Evolutionary conservation across 1,139 yeast genomes (phyloP), one percentile per base, ranked within the genome.

Genomic region (Yamadazyma jaroonii): DNA sequence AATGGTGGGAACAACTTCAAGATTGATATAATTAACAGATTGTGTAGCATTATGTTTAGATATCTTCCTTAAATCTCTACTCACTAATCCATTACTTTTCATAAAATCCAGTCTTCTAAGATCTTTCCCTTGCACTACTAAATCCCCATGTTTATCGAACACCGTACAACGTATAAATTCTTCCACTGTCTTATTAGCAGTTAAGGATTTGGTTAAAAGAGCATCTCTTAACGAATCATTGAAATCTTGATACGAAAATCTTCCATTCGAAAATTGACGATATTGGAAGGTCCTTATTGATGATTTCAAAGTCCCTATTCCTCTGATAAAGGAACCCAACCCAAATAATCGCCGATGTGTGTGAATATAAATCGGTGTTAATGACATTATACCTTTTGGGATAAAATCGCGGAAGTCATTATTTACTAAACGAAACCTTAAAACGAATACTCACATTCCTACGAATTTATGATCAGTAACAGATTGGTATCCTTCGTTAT

Each of bases 121-220:
- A 30, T 67, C 74, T 41, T 64, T 62, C 12, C 74, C 72, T 39
- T 67, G 74, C 17, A 59, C 57, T 4, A 61, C 55, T 45, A 71
- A 62, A 27, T 62, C 57, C 3, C 77, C 77, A 3, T 49, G 36
- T 5, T 45, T 37, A 42, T 70, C 57, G 39, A 70, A 70, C 11
- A 67, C 59, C 0, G 97, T 87, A 51, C 97, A 89, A 43, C 83
- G 46, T 15, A 72, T 62, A 36, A 46, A 50, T 27, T 63, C 70
- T 32, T 49, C 57, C 21, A 56, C 67, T 4, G 44, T 32, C 37
- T 55, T 56, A 36, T 47, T 49, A 14, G 60, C 32, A 6, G 50
- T 43, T 20, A 59, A 38, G 2, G 59, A 45, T 38, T 56, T 57
- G 15, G 56, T 42, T 11, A 58, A 46, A 15, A 59, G 43, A 9